Evolutionary conservation across 1,284 basidiomycete species (phyloP).

Genomic region (Fistulinella staudtii): DNA sequence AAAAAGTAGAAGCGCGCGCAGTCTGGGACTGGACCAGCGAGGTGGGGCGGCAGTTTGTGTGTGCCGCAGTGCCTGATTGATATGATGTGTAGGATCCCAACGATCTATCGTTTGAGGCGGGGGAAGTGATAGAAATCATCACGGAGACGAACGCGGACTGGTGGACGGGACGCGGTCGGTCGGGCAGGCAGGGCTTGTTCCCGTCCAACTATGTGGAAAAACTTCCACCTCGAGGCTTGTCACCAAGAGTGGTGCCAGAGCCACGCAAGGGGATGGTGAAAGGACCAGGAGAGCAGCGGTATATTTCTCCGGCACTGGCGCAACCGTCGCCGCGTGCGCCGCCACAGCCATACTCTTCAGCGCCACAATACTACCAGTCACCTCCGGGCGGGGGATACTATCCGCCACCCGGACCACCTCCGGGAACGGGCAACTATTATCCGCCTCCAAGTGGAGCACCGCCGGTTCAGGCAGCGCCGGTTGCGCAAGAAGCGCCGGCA

Average conservation of each 20-base stretch:
- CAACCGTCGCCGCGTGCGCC: slow-evolving; percentile 16
- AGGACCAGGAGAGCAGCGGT: slow-evolving; percentile 13
- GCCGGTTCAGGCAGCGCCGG: slow-evolving; percentile 32
- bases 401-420: slow-evolving; percentile 26
- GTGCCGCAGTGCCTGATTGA: slow-evolving; percentile 11
- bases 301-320: slow-evolving; percentile 25
- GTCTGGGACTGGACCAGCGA: slow-evolving; percentile 31
- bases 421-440: slow-evolving; percentile 27
- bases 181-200: slow-evolving; percentile 52
- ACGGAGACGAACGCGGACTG: slow-evolving; percentile 39
- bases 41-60: slow-evolving; percentile 13
- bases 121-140: slow-evolving; percentile 37
- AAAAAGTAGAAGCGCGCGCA: slow-evolving; percentile 29
- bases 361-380: slow-evolving; percentile 14
- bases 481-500: slow-evolving; percentile 38
- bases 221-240: slow-evolving; percentile 24
- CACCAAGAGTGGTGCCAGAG: slow-evolving; percentile 23
- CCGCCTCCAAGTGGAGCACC: slow-evolving; percentile 29
- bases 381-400: slow-evolving; percentile 20
- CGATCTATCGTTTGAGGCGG: slow-evolving; percentile 33
- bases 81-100: slow-evolving; percentile 45
- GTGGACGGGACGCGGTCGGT: slow-evolving; percentile 36
- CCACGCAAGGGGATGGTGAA: slow-evolving; percentile 14
- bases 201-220: slow-evolving; percentile 58
- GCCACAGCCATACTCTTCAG: slow-evolving; percentile 16